Conservation (phyloP, 768 basidiomycete genomes). For the Phanerochaete sordida region DNA sequence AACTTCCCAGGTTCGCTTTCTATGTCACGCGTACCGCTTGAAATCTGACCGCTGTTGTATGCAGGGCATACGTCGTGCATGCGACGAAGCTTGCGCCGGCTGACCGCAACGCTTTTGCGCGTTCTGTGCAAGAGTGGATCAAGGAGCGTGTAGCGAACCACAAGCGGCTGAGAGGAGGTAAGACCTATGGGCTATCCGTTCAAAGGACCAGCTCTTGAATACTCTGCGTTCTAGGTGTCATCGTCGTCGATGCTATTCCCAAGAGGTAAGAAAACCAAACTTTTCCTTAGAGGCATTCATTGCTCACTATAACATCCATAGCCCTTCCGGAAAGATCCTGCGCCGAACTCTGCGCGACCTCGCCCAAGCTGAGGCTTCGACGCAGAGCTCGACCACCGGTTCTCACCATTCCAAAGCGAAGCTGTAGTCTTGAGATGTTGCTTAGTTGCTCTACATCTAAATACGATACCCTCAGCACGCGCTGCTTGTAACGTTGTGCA, state of each 20-base stretch:
- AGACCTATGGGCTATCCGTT: constrained; percentile 5
- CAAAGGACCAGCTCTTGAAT: neutral
- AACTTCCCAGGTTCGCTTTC: constrained; percentile 61
- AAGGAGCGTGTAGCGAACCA: constrained; percentile 65
- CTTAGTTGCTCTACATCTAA: too few relatives aligned
- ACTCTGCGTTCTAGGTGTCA: constrained; percentile 32
- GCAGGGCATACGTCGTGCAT: constrained; percentile 63
- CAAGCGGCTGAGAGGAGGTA: constrained; percentile 72
- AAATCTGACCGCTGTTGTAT: constrained; percentile 15
- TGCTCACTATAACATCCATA: constrained; percentile 23
- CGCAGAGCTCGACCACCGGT: neutral
- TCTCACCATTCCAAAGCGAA: constrained; percentile 5
- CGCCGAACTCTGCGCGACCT: constrained; percentile 69
- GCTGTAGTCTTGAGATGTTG: constrained; percentile 1
- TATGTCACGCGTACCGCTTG: too few relatives aligned
- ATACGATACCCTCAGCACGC: too few relatives aligned
- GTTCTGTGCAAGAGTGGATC: constrained; percentile 63
- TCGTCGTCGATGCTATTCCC: constrained; percentile 59
- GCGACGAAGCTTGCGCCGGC: constrained; percentile 30
- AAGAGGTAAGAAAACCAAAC: constrained; percentile 47
- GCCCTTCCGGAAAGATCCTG: constrained; percentile 86
- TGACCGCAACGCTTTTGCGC: constrained; percentile 41
- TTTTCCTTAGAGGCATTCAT: neutral
- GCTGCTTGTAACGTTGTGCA: too few relatives aligned
- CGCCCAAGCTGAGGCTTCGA: constrained; percentile 48